Evolutionary conservation across 2,329 filamentous ascomycete species (phyloP).

Genomic region (Boeremia lycopersici): DNA sequence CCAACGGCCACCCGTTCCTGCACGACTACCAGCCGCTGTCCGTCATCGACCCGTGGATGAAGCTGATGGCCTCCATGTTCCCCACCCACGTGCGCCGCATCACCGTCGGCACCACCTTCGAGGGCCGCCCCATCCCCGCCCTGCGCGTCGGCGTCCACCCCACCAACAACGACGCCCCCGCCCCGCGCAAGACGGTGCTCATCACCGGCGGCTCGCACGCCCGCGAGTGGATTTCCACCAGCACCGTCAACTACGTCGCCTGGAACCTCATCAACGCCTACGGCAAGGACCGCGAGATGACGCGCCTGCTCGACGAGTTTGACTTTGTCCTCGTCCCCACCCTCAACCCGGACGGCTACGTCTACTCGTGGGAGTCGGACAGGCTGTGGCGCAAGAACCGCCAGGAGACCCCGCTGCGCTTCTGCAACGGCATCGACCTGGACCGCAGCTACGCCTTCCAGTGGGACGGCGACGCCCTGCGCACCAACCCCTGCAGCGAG

Average conservation of each 20-base stretch:
- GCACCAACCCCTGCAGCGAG: slow-evolving; percentile 84
- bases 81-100: slow-evolving; percentile 75
- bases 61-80: slow-evolving; percentile 87
- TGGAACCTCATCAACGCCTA: slow-evolving; percentile 87
- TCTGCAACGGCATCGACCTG: slow-evolving; percentile 87
- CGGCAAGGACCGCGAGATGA: slow-evolving; percentile 72
- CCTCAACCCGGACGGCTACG: slow-evolving; percentile 91
- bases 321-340: slow-evolving; percentile 89
- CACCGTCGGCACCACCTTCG: slow-evolving; percentile 81
- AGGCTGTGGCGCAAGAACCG: slow-evolving; percentile 94
- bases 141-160: slow-evolving; percentile 73
- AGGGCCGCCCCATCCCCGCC: slow-evolving; percentile 84
- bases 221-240: slow-evolving; percentile 94
- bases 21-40: slow-evolving; percentile 87
- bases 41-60: slow-evolving; percentile 90
- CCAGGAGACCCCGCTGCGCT: slow-evolving; percentile 79
- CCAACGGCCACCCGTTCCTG: slow-evolving; percentile 76
- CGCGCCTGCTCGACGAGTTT: slow-evolving; percentile 79
- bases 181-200: slow-evolving; percentile 74
- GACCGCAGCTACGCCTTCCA: slow-evolving; percentile 85
- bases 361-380: slow-evolving; percentile 90
- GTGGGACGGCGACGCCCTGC: slow-evolving; percentile 72
- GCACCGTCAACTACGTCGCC: slow-evolving; percentile 87
- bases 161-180: slow-evolving; percentile 54
- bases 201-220: slow-evolving; percentile 89